These are phyloP conservation scores for Acorus gramineus DNA, from an alignment of 106 monocot species.

Conservation along the genomic window DNA sequence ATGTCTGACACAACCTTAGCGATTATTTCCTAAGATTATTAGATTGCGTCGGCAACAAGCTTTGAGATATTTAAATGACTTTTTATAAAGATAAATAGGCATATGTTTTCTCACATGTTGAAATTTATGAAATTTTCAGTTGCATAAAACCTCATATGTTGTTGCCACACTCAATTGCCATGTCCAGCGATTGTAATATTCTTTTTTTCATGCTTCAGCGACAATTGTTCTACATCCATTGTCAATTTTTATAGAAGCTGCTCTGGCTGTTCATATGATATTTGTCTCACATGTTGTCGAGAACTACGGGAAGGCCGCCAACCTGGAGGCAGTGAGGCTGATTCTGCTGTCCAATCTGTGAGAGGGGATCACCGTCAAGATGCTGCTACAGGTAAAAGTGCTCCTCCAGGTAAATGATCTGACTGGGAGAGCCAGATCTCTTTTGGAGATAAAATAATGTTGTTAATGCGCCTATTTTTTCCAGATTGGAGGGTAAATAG, in stretches of 20 bases:
- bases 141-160: no score
- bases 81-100: no score
- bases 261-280: slow-evolving; percentile 6
- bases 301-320: neutral
- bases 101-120: no score
- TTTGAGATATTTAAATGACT: no score
- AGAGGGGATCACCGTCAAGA: neutral
- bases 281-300: slow-evolving; percentile 3
- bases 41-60: no score
- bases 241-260: slow-evolving; percentile 4
- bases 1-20: no score
- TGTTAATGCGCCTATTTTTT: slow-evolving; percentile 5
- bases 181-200: neutral
- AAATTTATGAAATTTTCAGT: no score
- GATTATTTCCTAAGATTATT: no score
- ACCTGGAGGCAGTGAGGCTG: slow-evolving; percentile 1
- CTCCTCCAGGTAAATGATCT: slow-evolving; percentile 6
- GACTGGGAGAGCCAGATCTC: slow-evolving; percentile 22
- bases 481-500: slow-evolving; percentile 19
- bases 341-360: slow-evolving; percentile 6
- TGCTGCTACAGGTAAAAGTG: neutral
- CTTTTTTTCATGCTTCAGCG: neutral
- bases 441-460: slow-evolving; percentile 2
- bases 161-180: no score
- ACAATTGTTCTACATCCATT: slow-evolving; percentile 6